Percentiles rank a stretch among this genome's conserved stretches.
These are phyloP conservation scores for Xylariales sp. DNA, from an alignment of 2,329 filamentous ascomycete species.

Conservation along the genomic window DNA sequence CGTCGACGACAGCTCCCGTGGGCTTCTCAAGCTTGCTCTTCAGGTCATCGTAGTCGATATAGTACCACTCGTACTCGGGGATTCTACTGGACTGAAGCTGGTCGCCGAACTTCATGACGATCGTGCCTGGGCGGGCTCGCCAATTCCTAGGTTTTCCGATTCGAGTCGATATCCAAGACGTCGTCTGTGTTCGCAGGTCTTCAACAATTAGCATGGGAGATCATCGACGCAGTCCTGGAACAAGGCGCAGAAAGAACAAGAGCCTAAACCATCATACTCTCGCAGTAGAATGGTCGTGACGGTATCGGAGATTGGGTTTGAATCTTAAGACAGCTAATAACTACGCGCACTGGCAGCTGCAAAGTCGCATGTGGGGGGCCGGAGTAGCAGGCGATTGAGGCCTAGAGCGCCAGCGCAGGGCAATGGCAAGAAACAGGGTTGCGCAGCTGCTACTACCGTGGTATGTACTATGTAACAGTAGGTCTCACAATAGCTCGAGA, in stretches of 20 bases:
- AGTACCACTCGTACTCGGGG: constrained; percentile 96
- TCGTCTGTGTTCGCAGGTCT: constrained; percentile 18
- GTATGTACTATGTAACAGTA: too few relatives aligned
- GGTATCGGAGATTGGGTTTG: too few relatives aligned
- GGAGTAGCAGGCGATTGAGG: too few relatives aligned
- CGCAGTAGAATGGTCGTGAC: too few relatives aligned
- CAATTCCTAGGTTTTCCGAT: constrained; percentile 13
- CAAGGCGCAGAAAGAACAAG: background rate
- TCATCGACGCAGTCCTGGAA: background rate
- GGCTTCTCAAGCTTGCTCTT: constrained; percentile 80
- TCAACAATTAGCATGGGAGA: constrained; percentile 47
- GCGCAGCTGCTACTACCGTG: too few relatives aligned
- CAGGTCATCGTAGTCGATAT: constrained; percentile 94
- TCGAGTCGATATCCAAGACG: constrained; percentile 17
- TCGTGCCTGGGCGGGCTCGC: constrained; percentile 41
- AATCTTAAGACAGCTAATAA: too few relatives aligned
- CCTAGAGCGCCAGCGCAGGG: too few relatives aligned
- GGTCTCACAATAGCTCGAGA: too few relatives aligned
- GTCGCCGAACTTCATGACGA: constrained; percentile 85
- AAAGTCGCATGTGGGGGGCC: too few relatives aligned
- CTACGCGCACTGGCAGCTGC: too few relatives aligned
- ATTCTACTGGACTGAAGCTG: constrained; percentile 94
- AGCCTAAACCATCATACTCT: background rate
- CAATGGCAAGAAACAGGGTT: too few relatives aligned
- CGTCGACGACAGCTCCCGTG: constrained; percentile 40